Evolutionary conservation across 1,284 basidiomycete species (phyloP).

Genomic region (Neonothopanus nambi): DNA sequence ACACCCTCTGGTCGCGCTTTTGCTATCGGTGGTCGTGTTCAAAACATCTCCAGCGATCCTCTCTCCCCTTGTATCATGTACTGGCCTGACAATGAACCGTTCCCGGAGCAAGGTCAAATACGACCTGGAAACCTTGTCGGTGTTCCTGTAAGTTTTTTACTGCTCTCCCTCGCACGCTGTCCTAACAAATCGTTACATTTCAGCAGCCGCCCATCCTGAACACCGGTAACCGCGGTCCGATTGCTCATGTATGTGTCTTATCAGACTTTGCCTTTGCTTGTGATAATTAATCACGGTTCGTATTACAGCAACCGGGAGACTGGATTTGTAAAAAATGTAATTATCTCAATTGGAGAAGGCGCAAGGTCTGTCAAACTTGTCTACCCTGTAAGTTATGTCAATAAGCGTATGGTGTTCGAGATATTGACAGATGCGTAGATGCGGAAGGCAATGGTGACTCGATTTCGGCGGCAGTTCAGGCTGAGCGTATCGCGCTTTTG

Average conservation of each 20-base stretch:
- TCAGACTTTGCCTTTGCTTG: background rate
- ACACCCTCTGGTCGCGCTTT: conserved; percentile 78
- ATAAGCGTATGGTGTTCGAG: too few species aligned
- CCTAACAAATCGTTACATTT: conserved; percentile 13
- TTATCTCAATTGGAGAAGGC: conserved; percentile 82
- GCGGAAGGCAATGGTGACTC: conserved; percentile 84
- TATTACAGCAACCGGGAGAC: conserved; percentile 82
- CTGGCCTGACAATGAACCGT: conserved; percentile 83
- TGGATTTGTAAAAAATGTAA: conserved; percentile 86
- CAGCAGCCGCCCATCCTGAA: conserved; percentile 85
- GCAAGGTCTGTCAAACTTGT: conserved; percentile 88
- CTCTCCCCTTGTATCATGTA: conserved; percentile 75
- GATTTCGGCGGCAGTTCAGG: conserved; percentile 76
- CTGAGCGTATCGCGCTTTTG: conserved; percentile 76
- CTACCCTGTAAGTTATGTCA: conserved; percentile 63
- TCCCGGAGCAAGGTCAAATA: conserved; percentile 76
- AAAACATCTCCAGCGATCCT: conserved; percentile 73
- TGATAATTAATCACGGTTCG: background rate
- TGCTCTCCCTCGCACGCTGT: background rate
- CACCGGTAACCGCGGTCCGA: conserved; percentile 86
- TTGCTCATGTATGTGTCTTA: conserved; percentile 55
- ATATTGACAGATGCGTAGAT: too few species aligned
- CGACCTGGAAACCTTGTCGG: conserved; percentile 57
- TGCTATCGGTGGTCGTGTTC: conserved; percentile 70
- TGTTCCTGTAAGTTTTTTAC: conserved; percentile 46